These are phyloP conservation scores for Sistotremastrum suecicum DNA, from an alignment of 768 basidiomycete genomes.

Conservation along the genomic window DNA sequence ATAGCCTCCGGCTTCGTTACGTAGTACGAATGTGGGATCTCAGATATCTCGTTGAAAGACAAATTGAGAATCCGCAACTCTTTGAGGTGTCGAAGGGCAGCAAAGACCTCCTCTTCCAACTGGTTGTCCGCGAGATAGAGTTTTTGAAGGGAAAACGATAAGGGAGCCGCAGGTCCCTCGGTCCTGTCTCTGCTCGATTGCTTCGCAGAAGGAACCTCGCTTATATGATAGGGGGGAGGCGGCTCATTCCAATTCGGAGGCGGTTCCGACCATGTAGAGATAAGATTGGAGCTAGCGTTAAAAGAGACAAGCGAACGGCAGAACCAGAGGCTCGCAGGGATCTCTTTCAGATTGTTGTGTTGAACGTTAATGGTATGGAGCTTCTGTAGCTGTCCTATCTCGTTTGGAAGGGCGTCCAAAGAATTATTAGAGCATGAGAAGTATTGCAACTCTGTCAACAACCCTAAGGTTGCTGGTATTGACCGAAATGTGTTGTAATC, in stretches of 20 bases:
- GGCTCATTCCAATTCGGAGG: constrained; percentile 15
- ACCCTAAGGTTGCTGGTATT: constrained; percentile 73
- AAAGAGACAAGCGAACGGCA: constrained; percentile 58
- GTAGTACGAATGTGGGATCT: constrained; percentile 70
- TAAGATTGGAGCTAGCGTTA: constrained; percentile 81
- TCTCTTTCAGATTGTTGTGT: constrained; percentile 71
- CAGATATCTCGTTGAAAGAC: constrained; percentile 89
- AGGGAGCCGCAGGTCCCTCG: constrained; percentile 30
- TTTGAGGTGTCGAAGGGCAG: constrained; percentile 58
- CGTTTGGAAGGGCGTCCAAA: constrained; percentile 58
- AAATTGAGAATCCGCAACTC: constrained; percentile 77
- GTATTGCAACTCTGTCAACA: constrained; percentile 50
- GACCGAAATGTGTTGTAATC: constrained; percentile 78
- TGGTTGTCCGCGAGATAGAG: constrained; percentile 87
- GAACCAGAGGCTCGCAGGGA: constrained; percentile 72
- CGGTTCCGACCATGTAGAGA: constrained; percentile 60
- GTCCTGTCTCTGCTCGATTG: constrained; percentile 10
- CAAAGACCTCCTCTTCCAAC: constrained; percentile 66
- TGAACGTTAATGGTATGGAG: constrained; percentile 75
- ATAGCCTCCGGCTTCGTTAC: constrained; percentile 20
- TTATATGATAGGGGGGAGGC: too few species aligned
- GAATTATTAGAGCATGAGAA: constrained; percentile 90
- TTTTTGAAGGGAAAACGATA: constrained; percentile 57
- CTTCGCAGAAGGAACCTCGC: constrained; percentile 4
- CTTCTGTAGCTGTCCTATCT: constrained; percentile 62